Evolutionary conservation across 78 protist species (phyloP).

Genomic region (Paulinella micropora): DNA sequence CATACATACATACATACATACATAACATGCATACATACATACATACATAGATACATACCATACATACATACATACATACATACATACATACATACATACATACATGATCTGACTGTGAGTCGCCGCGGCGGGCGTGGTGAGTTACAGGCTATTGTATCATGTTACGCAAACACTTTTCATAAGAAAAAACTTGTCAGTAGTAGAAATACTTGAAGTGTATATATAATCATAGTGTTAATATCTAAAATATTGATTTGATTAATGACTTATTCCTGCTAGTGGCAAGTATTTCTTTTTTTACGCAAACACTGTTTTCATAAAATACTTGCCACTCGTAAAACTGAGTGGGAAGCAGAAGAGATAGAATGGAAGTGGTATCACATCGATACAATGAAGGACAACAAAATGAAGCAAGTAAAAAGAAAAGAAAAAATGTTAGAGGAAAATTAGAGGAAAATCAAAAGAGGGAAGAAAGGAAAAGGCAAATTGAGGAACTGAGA

Average conservation of each 20-base stretch:
- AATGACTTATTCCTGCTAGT: no score
- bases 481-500: neutral
- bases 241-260: no score
- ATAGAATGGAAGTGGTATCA: neutral
- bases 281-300: no score
- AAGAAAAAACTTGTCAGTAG: no score
- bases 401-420: neutral
- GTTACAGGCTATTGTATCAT: no score
- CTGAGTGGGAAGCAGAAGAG: no score
- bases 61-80: neutral
- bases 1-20: neutral
- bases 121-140: neutral
- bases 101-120: neutral
- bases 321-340: no score
- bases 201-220: no score
- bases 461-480: neutral
- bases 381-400: neutral
- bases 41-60: neutral
- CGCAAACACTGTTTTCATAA: no score
- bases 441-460: neutral
- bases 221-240: no score
- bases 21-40: neutral
- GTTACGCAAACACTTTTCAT: no score
- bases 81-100: neutral
- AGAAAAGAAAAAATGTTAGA: neutral